A percentile compares a stretch with the other conserved stretches of the same genome.
Evolutionary conservation across 495 filamentous ascomycete genomes (phyloP).

Genomic region (Oleoguttula mirabilis): DNA sequence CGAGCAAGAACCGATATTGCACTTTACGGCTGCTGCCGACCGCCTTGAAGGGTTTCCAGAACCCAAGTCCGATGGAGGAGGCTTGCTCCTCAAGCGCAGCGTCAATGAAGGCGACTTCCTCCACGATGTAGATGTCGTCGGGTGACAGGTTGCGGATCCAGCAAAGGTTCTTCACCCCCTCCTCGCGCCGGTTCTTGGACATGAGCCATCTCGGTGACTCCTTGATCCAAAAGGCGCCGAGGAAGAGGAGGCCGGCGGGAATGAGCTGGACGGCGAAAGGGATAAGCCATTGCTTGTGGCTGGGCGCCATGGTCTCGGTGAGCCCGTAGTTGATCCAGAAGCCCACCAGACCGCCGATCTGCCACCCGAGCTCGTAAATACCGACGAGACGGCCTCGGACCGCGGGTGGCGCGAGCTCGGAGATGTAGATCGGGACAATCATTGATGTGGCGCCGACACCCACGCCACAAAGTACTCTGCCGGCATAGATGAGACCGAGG

Average conservation of each 20-base stretch:
- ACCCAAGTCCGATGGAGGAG: slow-evolving; percentile 45
- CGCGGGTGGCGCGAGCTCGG: slow-evolving; percentile 43
- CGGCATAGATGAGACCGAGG: slow-evolving; percentile 39
- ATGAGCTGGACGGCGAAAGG: slow-evolving; percentile 48
- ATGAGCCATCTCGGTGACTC: slow-evolving; percentile 57
- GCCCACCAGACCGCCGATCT: slow-evolving; percentile 59
- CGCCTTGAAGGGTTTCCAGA: slow-evolving; percentile 56
- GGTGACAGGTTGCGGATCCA: slow-evolving; percentile 50
- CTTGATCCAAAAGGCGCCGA: slow-evolving; percentile 40
- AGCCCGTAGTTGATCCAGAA: slow-evolving; percentile 59
- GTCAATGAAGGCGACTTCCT: slow-evolving; percentile 53
- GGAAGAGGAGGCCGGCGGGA: slow-evolving; percentile 39
- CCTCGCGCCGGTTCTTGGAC: slow-evolving; percentile 40
- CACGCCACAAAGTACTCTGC: slow-evolving; percentile 42
- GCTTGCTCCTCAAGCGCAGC: slow-evolving; percentile 45
- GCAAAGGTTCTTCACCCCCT: slow-evolving; percentile 47
- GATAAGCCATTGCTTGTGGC: slow-evolving; percentile 42
- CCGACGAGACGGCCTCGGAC: slow-evolving; percentile 45
- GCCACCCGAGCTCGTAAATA: slow-evolving; percentile 62
- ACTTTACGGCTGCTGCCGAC: slow-evolving; percentile 36
- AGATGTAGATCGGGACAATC: slow-evolving; percentile 47
- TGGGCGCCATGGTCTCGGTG: slow-evolving; percentile 33
- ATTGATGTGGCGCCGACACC: slow-evolving; percentile 42
- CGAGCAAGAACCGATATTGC: slow-evolving; percentile 53
- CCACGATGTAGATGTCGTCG: slow-evolving; percentile 52